Conservation (phyloP, 768 basidiomycete species). For the Serpula lacrymans region DNA sequence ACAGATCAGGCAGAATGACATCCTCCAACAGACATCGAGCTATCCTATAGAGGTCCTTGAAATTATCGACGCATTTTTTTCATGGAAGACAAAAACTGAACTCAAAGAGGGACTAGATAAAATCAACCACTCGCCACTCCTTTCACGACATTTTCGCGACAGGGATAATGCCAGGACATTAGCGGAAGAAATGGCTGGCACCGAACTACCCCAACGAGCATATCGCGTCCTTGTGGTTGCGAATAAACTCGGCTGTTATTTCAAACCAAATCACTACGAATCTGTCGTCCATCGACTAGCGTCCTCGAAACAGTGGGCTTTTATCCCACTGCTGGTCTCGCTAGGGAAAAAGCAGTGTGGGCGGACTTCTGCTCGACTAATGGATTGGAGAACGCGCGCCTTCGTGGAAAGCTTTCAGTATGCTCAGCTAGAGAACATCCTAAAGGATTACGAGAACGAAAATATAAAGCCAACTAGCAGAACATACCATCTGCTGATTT, state of each 20-base stretch:
- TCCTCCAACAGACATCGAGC: slow-evolving; percentile 5
- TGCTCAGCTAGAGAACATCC: slow-evolving; percentile 38
- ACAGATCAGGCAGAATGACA: slow-evolving; percentile 2
- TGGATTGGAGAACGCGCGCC: slow-evolving; percentile 71
- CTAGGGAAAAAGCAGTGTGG: slow-evolving; percentile 49
- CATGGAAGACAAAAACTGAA: slow-evolving; percentile 12
- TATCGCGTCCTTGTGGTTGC: slow-evolving; percentile 46
- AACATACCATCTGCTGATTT: slow-evolving; percentile 68
- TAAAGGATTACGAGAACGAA: slow-evolving; percentile 48
- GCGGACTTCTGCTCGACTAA: slow-evolving; percentile 48
- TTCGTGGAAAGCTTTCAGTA: slow-evolving; percentile 53
- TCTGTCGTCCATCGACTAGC: slow-evolving; percentile 49
- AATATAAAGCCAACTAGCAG: slow-evolving; percentile 49
- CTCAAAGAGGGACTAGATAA: slow-evolving; percentile 6
- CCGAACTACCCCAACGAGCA: slow-evolving; percentile 37
- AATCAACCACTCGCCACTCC: slow-evolving; percentile 19
- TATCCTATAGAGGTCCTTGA: slow-evolving; percentile 22
- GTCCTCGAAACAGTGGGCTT: slow-evolving; percentile 43
- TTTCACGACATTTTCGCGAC: slow-evolving; percentile 27
- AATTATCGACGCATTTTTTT: slow-evolving; percentile 21
- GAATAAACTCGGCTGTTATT: slow-evolving; percentile 43
- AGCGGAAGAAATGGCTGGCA: slow-evolving; percentile 31
- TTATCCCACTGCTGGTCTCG: slow-evolving; percentile 44
- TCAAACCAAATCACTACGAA: slow-evolving; percentile 60
- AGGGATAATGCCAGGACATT: slow-evolving; percentile 28